These are phyloP conservation scores for Talaromyces verruculosus DNA, from an alignment of 2,329 filamentous ascomycete genomes.

Conservation along the genomic window DNA sequence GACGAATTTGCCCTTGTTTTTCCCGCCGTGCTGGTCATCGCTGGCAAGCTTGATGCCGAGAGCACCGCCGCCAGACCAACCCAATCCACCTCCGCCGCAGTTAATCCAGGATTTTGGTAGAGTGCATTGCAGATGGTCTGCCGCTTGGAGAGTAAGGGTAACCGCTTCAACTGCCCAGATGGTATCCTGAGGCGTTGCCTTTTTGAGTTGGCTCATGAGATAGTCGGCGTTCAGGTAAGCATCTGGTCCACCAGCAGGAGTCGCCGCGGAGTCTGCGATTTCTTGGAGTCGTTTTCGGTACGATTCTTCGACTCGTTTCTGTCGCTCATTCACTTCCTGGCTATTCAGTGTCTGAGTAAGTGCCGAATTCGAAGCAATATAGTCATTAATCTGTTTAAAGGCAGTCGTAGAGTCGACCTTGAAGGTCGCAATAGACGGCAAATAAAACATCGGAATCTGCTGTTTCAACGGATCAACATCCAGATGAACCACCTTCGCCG, in stretches of 20 bases:
- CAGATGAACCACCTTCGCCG: constrained; percentile 63
- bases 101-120: constrained; percentile 75
- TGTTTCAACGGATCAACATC: constrained; percentile 69
- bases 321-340: constrained; percentile 48
- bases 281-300: constrained; percentile 60
- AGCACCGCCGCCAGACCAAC: constrained; percentile 75
- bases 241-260: constrained; percentile 56
- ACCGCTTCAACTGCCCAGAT: constrained; percentile 79
- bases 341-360: constrained; percentile 47
- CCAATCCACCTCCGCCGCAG: constrained; percentile 76
- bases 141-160: constrained; percentile 66
- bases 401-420: constrained; percentile 64
- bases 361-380: constrained; percentile 53
- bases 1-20: constrained; percentile 58
- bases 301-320: constrained; percentile 56
- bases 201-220: constrained; percentile 57
- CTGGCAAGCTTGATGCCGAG: constrained; percentile 74
- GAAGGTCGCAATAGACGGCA: constrained; percentile 65
- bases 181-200: constrained; percentile 61
- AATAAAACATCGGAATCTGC: constrained; percentile 72
- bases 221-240: constrained; percentile 63
- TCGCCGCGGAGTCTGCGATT: constrained; percentile 58
- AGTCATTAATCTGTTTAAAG: constrained; percentile 66
- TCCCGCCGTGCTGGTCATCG: constrained; percentile 52
- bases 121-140: constrained; percentile 68